Percentiles rank a stretch among this genome's conserved stretches.
phyloP scores from a whole-genome alignment of 2,329 filamentous ascomycete genomes.

The Penicillium sclerotiorum region DNA sequence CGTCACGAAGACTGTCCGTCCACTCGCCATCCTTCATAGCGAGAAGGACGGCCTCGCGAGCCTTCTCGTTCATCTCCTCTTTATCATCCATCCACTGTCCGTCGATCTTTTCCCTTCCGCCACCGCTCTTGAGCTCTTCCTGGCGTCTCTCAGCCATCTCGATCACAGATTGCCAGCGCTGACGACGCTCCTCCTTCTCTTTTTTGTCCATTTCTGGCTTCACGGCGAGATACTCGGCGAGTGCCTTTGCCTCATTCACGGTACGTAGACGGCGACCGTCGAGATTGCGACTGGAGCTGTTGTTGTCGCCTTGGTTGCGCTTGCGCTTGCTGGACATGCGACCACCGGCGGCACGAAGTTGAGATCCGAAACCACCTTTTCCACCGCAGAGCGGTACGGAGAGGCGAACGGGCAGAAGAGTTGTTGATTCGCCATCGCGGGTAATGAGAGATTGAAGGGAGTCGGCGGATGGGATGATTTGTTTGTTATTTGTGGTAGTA shows the following conservation, averaged over 20 bases:
- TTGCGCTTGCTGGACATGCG: slow-evolving; percentile 98
- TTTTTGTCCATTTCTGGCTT: slow-evolving; percentile 97
- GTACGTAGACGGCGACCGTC: slow-evolving; percentile 89
- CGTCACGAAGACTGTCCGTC: slow-evolving; percentile 46
- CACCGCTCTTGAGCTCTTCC: slow-evolving; percentile 78
- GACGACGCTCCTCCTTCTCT: slow-evolving; percentile 82
- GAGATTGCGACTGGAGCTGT: slow-evolving; percentile 88
- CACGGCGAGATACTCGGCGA: slow-evolving; percentile 91
- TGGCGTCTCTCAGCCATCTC: slow-evolving; percentile 80
- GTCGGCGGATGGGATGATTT: slow-evolving; percentile 57
- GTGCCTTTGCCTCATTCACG: slow-evolving; percentile 89
- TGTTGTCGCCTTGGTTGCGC: slow-evolving; percentile 77
- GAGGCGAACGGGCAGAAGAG: slow-evolving; percentile 80
- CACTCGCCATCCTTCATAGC: slow-evolving; percentile 65
- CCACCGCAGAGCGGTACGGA: slow-evolving; percentile 81
- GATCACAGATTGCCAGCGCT: slow-evolving; percentile 84
- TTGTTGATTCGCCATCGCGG: slow-evolving; percentile 35
- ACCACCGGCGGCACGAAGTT: slow-evolving; percentile 92
- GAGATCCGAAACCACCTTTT: slow-evolving; percentile 96
- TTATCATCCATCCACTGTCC: slow-evolving; percentile 95
- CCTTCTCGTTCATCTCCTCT: slow-evolving; percentile 84
- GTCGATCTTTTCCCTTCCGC: slow-evolving; percentile 67
- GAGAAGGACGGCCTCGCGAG: slow-evolving; percentile 73
- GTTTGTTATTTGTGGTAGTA: slow-evolving; percentile 77
- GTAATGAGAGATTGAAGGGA: slow-evolving; percentile 63